Percentiles rank a stretch among this genome's conserved stretches.
Conservation (phyloP, 331 rosid species). For the Quercus phellos region DNA sequence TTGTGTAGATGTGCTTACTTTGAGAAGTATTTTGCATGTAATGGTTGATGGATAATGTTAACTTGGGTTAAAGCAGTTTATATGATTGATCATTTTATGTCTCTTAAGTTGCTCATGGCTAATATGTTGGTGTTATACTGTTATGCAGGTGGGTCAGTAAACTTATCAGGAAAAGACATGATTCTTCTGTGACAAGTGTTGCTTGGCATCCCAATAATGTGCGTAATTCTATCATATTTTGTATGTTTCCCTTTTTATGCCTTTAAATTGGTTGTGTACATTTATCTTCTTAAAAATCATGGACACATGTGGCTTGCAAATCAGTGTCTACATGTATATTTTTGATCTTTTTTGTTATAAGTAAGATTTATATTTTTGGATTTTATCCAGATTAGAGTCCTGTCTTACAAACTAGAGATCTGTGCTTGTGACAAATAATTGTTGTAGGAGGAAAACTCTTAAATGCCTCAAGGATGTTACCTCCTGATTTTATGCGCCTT, state of each 20-base stretch:
- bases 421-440: background rate
- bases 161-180: slow-evolving; percentile 83
- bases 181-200: slow-evolving; percentile 87
- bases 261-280: background rate
- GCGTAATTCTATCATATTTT: slow-evolving; percentile 18
- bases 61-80: background rate
- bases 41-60: background rate
- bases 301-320: background rate
- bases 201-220: slow-evolving; percentile 99
- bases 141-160: slow-evolving; percentile 96
- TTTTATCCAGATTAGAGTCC: background rate
- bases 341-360: background rate
- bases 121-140: background rate
- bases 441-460: background rate
- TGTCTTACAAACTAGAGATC: background rate
- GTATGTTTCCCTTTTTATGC: background rate
- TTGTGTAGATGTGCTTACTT: background rate
- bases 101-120: background rate
- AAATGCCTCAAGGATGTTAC: background rate
- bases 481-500: background rate
- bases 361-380: background rate
- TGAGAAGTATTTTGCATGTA: background rate
- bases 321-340: background rate
- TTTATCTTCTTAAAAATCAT: background rate
- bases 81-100: background rate